phyloP scores from a whole-genome alignment of 257 asterid species.

The Lycium barbarum region DNA sequence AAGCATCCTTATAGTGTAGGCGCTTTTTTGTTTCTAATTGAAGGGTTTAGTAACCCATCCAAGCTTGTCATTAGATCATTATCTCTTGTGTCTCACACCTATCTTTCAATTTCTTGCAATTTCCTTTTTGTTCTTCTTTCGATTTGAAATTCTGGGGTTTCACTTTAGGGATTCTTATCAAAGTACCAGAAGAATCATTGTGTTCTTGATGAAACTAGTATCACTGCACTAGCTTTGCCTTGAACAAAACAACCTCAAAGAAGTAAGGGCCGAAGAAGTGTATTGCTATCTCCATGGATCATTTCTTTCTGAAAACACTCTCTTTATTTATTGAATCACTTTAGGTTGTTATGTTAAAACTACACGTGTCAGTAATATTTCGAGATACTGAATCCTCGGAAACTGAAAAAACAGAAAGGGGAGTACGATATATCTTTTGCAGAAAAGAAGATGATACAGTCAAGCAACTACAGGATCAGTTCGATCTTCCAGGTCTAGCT shows the following conservation, averaged over 20 bases:
- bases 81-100: too few species aligned
- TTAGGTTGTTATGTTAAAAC: too few species aligned
- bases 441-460: neutral
- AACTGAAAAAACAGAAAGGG: neutral
- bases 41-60: too few species aligned
- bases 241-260: neutral
- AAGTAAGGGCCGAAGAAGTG: neutral
- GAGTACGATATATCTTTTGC: neutral
- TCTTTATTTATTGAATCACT: neutral
- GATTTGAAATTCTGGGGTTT: too few species aligned
- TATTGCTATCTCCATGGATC: constrained; percentile 7
- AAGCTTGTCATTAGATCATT: too few species aligned
- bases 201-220: neutral
- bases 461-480: neutral
- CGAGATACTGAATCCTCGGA: neutral
- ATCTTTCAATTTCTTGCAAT: too few species aligned
- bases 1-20: too few species aligned
- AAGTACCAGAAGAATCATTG: neutral
- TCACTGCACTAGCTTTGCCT: neutral
- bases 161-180: too few species aligned
- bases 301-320: neutral
- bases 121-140: too few species aligned
- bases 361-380: too few species aligned
- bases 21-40: too few species aligned
- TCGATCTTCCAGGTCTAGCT: constrained; percentile 18